Conservation (phyloP, 1,139 yeast species). For the Pichia sp. region DNA sequence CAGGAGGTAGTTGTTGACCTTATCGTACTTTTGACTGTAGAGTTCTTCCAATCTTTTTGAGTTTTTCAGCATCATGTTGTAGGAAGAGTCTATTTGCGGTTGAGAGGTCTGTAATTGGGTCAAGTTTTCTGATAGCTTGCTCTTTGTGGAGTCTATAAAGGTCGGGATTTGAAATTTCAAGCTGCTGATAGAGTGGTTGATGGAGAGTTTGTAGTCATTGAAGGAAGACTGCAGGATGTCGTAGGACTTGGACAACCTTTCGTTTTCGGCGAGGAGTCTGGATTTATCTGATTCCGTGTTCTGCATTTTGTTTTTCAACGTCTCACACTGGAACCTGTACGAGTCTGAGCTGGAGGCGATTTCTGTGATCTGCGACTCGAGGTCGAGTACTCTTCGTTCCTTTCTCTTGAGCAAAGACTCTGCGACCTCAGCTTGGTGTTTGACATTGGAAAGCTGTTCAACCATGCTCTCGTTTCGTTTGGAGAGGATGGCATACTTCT, state of each 20-base stretch:
- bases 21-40: slow-evolving; percentile 45
- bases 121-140: slow-evolving; percentile 34
- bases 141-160: slow-evolving; percentile 38
- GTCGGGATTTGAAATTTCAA: slow-evolving; percentile 35
- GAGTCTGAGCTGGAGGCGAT: slow-evolving; percentile 43
- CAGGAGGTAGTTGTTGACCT: slow-evolving; percentile 43
- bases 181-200: slow-evolving; percentile 37
- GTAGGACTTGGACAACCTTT: slow-evolving; percentile 56
- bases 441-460: slow-evolving; percentile 65
- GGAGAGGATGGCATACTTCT: slow-evolving; percentile 45
- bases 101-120: slow-evolving; percentile 37
- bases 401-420: slow-evolving; percentile 59
- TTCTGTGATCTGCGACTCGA: slow-evolving; percentile 53
- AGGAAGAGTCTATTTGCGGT: slow-evolving; percentile 42
- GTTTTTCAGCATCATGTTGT: slow-evolving; percentile 22
- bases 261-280: slow-evolving; percentile 48
- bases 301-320: slow-evolving; percentile 46
- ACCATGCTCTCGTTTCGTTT: slow-evolving; percentile 55
- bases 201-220: slow-evolving; percentile 51
- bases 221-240: slow-evolving; percentile 58
- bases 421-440: slow-evolving; percentile 67
- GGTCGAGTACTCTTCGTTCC: slow-evolving; percentile 57
- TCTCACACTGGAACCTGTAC: slow-evolving; percentile 44
- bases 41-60: slow-evolving; percentile 31
- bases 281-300: slow-evolving; percentile 47